phyloP scores from a whole-genome alignment of 164 flowering plant genomes.

The Chimonanthus salicifolius region DNA sequence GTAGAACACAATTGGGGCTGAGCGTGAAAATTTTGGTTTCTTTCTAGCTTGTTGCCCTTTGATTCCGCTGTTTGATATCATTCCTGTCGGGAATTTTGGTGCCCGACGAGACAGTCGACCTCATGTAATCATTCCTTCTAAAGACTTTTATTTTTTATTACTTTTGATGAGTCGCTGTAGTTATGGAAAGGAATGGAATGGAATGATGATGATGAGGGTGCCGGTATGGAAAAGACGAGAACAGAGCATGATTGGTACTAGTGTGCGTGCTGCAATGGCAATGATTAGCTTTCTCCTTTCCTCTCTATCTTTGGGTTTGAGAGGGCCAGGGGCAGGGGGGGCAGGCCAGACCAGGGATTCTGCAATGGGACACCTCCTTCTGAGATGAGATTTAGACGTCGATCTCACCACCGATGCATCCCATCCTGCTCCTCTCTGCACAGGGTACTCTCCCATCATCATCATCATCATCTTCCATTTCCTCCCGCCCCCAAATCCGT shows the following conservation, averaged over 20 bases:
- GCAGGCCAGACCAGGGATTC: not conserved
- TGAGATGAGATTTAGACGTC: conserved; percentile 13
- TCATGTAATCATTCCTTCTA: too few relatives aligned
- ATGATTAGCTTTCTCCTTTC: not conserved
- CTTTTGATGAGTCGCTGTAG: too few relatives aligned
- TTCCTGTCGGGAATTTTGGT: too few relatives aligned
- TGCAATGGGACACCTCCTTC: not conserved
- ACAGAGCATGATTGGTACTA: not conserved
- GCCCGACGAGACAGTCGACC: too few relatives aligned
- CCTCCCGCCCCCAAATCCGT: not conserved
- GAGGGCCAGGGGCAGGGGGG: not conserved
- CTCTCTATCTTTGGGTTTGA: not conserved
- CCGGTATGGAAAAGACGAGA: not conserved
- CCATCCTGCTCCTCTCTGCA: conserved; percentile 12
- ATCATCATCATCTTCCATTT: not conserved
- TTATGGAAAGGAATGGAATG: not conserved
- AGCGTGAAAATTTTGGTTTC: too few relatives aligned
- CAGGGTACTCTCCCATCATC: not conserved
- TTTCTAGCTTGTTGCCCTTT: too few relatives aligned
- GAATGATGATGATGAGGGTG: not conserved
- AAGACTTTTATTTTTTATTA: too few relatives aligned
- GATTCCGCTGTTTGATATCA: too few relatives aligned
- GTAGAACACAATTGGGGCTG: too few relatives aligned
- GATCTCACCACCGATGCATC: conserved; percentile 6
- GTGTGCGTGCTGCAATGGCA: not conserved